phyloP scores from a whole-genome alignment of 441 rosid species.

The Mallotus repandus region DNA sequence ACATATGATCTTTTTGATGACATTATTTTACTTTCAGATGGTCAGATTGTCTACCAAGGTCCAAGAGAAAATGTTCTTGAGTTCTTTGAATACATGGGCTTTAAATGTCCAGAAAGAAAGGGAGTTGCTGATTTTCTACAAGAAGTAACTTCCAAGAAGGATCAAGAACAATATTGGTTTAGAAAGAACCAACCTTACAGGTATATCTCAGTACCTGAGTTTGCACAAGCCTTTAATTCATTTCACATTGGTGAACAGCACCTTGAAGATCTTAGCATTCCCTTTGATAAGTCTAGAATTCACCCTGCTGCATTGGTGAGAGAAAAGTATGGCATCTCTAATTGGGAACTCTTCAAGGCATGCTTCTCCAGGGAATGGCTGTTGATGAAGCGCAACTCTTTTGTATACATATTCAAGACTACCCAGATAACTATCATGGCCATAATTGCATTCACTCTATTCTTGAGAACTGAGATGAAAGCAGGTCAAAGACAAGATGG shows the following conservation, averaged over 20 bases:
- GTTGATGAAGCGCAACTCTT: conserved; percentile 58
- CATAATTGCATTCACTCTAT: conserved; percentile 51
- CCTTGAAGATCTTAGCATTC: conserved; percentile 38
- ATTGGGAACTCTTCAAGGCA: conserved; percentile 62
- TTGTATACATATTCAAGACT: conserved; percentile 58
- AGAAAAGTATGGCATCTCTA: conserved; percentile 60
- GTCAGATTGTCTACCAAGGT: conserved; percentile 66
- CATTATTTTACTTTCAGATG: conserved; percentile 59
- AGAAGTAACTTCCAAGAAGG: conserved; percentile 67
- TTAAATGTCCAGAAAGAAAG: conserved; percentile 68
- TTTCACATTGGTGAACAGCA: conserved; percentile 48
- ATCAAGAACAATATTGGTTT: conserved; percentile 64
- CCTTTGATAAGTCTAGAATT: conserved; percentile 46
- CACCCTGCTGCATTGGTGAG: conserved; percentile 62
- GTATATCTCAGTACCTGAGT: conserved; percentile 42
- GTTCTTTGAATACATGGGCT: conserved; percentile 56
- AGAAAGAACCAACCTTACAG: conserved; percentile 45
- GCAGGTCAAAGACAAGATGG: conserved; percentile 38
- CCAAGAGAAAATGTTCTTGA: conserved; percentile 55
- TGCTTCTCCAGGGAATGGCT: conserved; percentile 68
- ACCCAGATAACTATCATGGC: conserved; percentile 54
- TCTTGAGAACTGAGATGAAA: conserved; percentile 47
- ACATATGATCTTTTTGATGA: conserved; percentile 65
- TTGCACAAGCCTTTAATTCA: conserved; percentile 40
- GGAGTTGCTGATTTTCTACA: conserved; percentile 73